Percentiles rank a stretch among this genome's conserved stretches.
Evolutionary conservation across 768 basidiomycete genomes (phyloP).

Genomic region (Termitomyces titanicus): DNA sequence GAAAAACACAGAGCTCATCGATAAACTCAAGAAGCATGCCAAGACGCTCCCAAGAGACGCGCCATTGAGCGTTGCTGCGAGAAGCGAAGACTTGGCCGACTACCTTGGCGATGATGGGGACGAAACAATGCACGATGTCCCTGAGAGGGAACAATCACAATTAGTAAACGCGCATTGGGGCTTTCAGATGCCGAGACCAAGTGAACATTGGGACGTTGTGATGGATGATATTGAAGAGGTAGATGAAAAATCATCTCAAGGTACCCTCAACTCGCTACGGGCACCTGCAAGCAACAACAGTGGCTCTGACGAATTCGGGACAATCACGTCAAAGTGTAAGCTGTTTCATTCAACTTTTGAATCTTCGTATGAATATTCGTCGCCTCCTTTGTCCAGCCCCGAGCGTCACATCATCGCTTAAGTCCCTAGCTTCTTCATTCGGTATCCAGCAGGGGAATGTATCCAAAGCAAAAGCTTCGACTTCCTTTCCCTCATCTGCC

Average conservation of each 20-base stretch:
- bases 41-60: slow-evolving; percentile 54
- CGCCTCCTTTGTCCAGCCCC: slow-evolving; percentile 36
- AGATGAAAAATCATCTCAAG: slow-evolving; percentile 52
- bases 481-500: slow-evolving; percentile 14
- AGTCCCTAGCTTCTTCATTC: slow-evolving; percentile 70
- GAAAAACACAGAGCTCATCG: slow-evolving; percentile 73
- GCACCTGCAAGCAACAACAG: slow-evolving; percentile 29
- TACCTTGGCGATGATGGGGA: slow-evolving; percentile 30
- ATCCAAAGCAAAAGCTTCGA: slow-evolving; percentile 17
- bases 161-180: slow-evolving; percentile 13
- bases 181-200: slow-evolving; percentile 48
- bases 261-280: slow-evolving; percentile 45
- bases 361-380: slow-evolving; percentile 3
- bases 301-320: slow-evolving; percentile 69
- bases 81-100: slow-evolving; percentile 37
- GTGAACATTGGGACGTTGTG: slow-evolving; percentile 84
- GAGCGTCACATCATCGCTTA: slow-evolving; percentile 71
- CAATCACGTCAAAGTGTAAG: slow-evolving; percentile 58
- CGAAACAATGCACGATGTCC: slow-evolving; percentile 19
- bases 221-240: slow-evolving; percentile 76
- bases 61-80: slow-evolving; percentile 51
- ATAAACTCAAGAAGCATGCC: slow-evolving; percentile 66
- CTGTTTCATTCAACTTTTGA: slow-evolving; percentile 1
- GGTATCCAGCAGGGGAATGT: slow-evolving; percentile 55
- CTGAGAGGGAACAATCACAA: slow-evolving; percentile 10